Evolutionary conservation across 164 flowering plant genomes (phyloP).

Genomic region (Macadamia tetraphylla): DNA sequence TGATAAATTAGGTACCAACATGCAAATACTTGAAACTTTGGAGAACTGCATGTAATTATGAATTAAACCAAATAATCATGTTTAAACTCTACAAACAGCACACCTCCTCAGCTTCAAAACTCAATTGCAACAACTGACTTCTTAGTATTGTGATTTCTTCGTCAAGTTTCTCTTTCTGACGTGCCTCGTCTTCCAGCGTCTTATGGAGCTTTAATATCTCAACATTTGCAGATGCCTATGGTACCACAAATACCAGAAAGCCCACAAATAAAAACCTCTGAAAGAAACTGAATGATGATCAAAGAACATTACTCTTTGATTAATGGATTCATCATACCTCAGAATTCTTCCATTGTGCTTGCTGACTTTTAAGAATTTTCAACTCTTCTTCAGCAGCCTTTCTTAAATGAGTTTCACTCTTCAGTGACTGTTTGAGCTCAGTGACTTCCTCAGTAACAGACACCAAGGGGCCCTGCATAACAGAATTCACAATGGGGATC

Average conservation of each 20-base stretch:
- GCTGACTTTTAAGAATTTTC: slow-evolving; percentile 51
- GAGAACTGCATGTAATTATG: background rate
- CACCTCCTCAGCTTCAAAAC: slow-evolving; percentile 94
- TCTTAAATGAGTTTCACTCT: slow-evolving; percentile 52
- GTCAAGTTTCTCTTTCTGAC: slow-evolving; percentile 72
- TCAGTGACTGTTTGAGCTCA: slow-evolving; percentile 53
- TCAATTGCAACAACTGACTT: slow-evolving; percentile 72
- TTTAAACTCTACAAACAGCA: slow-evolving; percentile 1
- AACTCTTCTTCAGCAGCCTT: slow-evolving; percentile 78
- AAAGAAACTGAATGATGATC: background rate
- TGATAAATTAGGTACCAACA: background rate
- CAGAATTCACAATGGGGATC: background rate
- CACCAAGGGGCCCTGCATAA: slow-evolving; percentile 20
- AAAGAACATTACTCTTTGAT: background rate
- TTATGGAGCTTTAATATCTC: slow-evolving; percentile 66
- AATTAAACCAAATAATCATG: background rate
- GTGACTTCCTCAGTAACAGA: slow-evolving; percentile 41
- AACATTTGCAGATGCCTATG: slow-evolving; percentile 56
- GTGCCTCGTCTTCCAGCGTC: slow-evolving; percentile 72
- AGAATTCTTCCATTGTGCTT: slow-evolving; percentile 50
- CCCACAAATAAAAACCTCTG: background rate
- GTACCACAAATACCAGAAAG: slow-evolving; percentile 2
- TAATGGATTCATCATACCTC: slow-evolving; percentile 49
- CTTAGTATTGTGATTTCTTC: slow-evolving; percentile 66
- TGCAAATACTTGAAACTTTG: no score